Evolutionary conservation across 2,329 filamentous ascomycete species (phyloP), one percentile per base, ranked within the genome.

Genomic region (Colletotrichum lentis): DNA sequence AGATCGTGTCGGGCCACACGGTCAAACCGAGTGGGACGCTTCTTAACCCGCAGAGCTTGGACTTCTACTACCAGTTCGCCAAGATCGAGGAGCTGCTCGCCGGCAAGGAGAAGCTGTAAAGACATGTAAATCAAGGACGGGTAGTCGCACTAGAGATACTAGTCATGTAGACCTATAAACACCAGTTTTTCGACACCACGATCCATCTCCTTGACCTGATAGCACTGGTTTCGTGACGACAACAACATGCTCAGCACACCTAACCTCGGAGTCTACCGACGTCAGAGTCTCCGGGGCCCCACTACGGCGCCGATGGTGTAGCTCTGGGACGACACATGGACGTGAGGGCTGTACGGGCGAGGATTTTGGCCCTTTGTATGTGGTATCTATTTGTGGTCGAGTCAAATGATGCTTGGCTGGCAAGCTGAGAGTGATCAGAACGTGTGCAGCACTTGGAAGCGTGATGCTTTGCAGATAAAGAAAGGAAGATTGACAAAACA

Each of bases 51-150:
- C 80, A 90, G 73, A 91, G 90, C 71, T 78, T 96, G 67, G 84
- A 93, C 39, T 95, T 85, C 74, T 96, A 93, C 74, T 94, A 96
- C 73, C 89, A 88, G 74, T 96, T 95, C 78, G 90, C 88, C 5
- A 87, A 89, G 75, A 85, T 92, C 0, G 91, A 93, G 76, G 85
- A 90, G 57, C 73, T 90, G 44, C 73, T 80, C 7, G 71, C 73
- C 27, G 75, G 77, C 6, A 83, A 80, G 75, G 84, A 81, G 73
- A 87, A 83, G 76, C 74, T 87, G 47, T 86, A 81, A 73, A 16
- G 39, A 24, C 12, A 18, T 43, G 11, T 14, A 4, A 11, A 20
- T 18, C 22, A 20, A 12, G 3, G 5, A 24, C 35, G 16, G 37
- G 22, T 3, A 27, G 24, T 49, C 20, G 12, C 16, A 47, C 20